These are phyloP conservation scores for Ceratocystis destructans DNA, from an alignment of 2,329 filamentous ascomycete species.

Conservation along the genomic window DNA sequence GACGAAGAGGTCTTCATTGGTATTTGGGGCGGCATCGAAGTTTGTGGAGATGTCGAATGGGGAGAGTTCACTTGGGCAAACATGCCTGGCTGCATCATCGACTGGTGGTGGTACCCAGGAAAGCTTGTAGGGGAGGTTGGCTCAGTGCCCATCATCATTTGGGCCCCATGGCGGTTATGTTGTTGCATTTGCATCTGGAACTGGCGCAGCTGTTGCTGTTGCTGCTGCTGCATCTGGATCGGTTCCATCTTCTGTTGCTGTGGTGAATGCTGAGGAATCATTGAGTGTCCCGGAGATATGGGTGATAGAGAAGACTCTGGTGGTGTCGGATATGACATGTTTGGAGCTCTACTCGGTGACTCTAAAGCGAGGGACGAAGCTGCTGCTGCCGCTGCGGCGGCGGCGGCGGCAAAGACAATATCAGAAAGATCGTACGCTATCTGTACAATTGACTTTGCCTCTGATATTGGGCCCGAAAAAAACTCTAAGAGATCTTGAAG, in stretches of 20 bases:
- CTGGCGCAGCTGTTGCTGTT: conserved; percentile 20
- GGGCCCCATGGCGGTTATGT: conserved; percentile 14
- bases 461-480: conserved; percentile 44
- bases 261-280: conserved; percentile 24
- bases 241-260: conserved; percentile 24
- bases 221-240: conserved; percentile 25
- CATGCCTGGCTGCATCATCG: conserved; percentile 23
- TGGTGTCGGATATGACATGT: conserved; percentile 22
- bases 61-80: conserved; percentile 15
- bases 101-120: conserved; percentile 25
- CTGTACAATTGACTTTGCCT: conserved; percentile 43
- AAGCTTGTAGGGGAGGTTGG: conserved; percentile 23
- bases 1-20: conserved; percentile 23
- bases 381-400: neutral
- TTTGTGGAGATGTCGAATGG: conserved; percentile 14
- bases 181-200: neutral
- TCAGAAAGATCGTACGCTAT: conserved; percentile 45
- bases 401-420: conserved; percentile 28
- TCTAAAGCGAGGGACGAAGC: conserved; percentile 19
- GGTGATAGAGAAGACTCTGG: conserved; percentile 23
- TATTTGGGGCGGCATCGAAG: conserved; percentile 23
- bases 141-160: conserved; percentile 22
- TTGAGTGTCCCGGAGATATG: conserved; percentile 21
- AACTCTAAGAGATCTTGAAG: conserved; percentile 52
- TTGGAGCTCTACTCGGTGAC: conserved; percentile 21